Percentiles rank a stretch among this genome's conserved stretches.
Conservation (phyloP, 345 rosid species). For the Syzygium aromaticum region DNA sequence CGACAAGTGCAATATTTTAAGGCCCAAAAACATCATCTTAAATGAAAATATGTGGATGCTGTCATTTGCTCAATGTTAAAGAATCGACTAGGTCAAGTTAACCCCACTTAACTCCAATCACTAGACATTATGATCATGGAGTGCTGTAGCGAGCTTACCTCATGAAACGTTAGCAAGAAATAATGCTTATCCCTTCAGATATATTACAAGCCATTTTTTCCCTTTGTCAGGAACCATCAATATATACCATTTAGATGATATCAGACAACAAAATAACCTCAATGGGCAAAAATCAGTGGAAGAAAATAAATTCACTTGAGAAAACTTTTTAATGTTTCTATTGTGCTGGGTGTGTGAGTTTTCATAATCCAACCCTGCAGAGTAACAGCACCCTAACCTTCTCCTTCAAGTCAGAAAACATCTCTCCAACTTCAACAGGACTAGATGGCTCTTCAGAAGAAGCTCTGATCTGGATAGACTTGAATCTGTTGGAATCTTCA, state of each 20-base stretch:
- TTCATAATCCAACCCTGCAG: background rate
- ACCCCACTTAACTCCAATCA: background rate
- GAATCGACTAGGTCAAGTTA: background rate
- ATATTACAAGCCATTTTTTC: background rate
- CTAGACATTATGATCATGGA: background rate
- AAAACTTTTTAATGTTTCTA: background rate
- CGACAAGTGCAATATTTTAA: background rate
- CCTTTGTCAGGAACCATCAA: background rate
- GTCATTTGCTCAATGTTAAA: background rate
- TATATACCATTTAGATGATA: background rate
- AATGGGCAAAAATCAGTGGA: background rate
- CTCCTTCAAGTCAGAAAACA: constrained; percentile 66
- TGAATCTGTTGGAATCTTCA: constrained; percentile 38
- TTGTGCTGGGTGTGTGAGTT: background rate
- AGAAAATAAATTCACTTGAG: background rate
- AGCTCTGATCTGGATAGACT: constrained; percentile 42
- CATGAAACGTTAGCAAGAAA: background rate
- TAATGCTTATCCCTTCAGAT: background rate
- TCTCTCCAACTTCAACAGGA: constrained; percentile 38
- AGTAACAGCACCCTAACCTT: constrained; percentile 35
- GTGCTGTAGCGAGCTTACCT: background rate
- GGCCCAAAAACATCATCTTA: background rate
- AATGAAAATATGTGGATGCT: background rate
- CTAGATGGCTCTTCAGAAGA: constrained; percentile 44
- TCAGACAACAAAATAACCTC: background rate